Conservation (phyloP, 208 protist species). For the Novymonas esmeraldas region DNA sequence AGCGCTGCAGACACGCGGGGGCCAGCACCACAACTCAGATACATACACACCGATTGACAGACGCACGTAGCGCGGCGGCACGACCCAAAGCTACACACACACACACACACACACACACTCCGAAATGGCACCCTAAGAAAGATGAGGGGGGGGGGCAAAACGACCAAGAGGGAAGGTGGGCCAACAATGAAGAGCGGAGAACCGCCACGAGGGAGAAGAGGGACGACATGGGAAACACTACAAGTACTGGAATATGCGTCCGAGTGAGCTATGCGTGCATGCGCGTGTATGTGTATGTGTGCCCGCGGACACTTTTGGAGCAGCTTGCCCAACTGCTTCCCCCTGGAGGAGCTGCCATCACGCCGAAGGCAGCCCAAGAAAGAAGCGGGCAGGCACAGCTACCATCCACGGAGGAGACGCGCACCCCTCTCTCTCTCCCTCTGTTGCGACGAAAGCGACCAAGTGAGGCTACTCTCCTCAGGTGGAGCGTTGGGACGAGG, state of each 20-base stretch:
- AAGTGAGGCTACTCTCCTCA: no score
- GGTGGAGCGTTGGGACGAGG: no score
- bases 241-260: neutral
- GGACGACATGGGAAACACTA: neutral
- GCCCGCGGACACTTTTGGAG: neutral
- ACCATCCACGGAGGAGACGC: no score
- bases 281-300: constrained; percentile 4
- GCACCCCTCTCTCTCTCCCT: no score
- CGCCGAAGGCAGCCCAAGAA: no score
- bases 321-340: neutral
- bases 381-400: no score
- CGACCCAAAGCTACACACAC: no score
- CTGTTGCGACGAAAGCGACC: no score
- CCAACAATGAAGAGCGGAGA: constrained; percentile 1
- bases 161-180: neutral
- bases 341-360: no score
- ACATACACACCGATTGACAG: constrained; percentile 4
- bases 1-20: neutral
- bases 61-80: no score
- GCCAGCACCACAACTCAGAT: neutral
- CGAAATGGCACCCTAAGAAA: neutral
- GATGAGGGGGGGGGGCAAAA: neutral
- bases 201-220: neutral
- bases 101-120: constrained; percentile 1
- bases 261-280: neutral